These are phyloP conservation scores for Annulohypoxylon stygium DNA, from an alignment of 495 filamentous ascomycete species.

Conservation along the genomic window DNA sequence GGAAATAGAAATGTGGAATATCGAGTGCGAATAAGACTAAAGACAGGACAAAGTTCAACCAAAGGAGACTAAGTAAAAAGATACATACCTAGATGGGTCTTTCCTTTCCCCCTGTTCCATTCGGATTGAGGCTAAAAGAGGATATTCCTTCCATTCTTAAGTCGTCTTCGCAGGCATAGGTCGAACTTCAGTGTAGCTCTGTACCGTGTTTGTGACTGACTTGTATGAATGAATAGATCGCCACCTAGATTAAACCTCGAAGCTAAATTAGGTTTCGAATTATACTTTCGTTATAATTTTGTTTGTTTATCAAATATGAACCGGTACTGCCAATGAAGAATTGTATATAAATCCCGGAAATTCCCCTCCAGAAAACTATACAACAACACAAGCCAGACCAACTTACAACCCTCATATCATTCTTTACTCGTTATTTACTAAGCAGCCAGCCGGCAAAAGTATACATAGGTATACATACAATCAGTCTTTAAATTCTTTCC, in stretches of 20 bases:
- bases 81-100: neutral
- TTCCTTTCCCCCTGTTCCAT: neutral
- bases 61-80: neutral
- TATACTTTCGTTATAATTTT: neutral
- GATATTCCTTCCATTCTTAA: neutral
- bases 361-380: too few species aligned
- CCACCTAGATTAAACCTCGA: neutral
- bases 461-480: too few species aligned
- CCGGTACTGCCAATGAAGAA: neutral
- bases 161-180: neutral
- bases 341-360: neutral
- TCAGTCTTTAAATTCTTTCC: too few species aligned
- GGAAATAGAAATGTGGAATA: neutral
- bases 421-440: too few species aligned
- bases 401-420: too few species aligned
- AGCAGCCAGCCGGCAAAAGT: too few species aligned
- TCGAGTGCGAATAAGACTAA: neutral
- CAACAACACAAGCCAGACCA: too few species aligned
- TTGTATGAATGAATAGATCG: neutral
- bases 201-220: constrained; percentile 8
- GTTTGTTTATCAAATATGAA: neutral
- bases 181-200: neutral
- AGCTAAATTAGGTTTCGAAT: neutral
- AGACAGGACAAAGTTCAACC: neutral
- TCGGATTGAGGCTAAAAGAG: neutral